A percentile compares a stretch with the other conserved stretches of the same genome.
phyloP scores from a whole-genome alignment of 176 grass and related monocot species.

The Otatea glauca region DNA sequence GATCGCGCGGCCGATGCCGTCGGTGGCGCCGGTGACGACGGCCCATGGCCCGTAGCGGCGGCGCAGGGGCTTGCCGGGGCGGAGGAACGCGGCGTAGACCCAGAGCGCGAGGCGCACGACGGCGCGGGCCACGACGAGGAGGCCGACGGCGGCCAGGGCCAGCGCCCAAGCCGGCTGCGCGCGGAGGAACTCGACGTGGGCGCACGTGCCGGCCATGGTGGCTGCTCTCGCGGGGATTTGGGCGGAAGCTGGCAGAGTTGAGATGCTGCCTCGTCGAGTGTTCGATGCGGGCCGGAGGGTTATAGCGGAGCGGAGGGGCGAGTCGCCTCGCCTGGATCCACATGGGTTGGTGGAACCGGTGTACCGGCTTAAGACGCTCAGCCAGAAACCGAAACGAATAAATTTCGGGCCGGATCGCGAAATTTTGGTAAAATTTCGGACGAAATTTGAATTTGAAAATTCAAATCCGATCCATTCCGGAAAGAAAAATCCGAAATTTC shows the following conservation, averaged over 20 bases:
- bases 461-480: too few relatives aligned
- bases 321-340: conserved; percentile 5
- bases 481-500: too few relatives aligned
- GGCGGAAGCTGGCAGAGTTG: neutral
- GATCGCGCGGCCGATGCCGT: conserved; percentile 84
- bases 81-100: conserved; percentile 79
- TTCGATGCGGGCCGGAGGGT: neutral
- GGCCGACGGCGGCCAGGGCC: conserved; percentile 57
- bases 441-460: too few relatives aligned
- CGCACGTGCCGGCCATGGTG: conserved; percentile 62
- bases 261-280: neutral
- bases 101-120: conserved; percentile 62
- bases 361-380: conserved; percentile 12
- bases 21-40: conserved; percentile 82
- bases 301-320: neutral
- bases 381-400: neutral
- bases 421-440: too few relatives aligned
- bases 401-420: too few relatives aligned
- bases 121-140: conserved; percentile 51
- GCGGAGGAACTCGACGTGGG: conserved; percentile 73
- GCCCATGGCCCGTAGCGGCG: conserved; percentile 88
- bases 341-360: conserved; percentile 49
- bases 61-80: conserved; percentile 77
- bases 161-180: conserved; percentile 78
- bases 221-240: neutral